A percentile compares a stretch with the other conserved stretches of the same genome.
These are phyloP conservation scores for Termitomyces sp. DNA, from an alignment of 768 basidiomycete species.

Conservation along the genomic window DNA sequence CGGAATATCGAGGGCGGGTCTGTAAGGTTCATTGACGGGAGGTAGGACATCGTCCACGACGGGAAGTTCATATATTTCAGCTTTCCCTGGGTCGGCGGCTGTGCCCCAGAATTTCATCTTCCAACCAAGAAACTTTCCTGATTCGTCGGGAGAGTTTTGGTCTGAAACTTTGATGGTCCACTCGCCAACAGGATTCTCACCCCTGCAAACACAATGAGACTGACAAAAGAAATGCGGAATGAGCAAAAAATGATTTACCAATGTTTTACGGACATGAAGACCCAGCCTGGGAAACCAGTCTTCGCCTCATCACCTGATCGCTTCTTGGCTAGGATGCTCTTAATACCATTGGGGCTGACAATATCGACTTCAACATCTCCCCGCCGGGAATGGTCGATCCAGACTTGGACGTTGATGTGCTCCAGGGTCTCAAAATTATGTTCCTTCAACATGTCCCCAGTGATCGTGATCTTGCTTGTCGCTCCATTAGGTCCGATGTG, in stretches of 20 bases:
- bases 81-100: constrained; percentile 62
- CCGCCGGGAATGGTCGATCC: constrained; percentile 79
- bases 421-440: constrained; percentile 87
- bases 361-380: constrained; percentile 95
- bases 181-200: constrained; percentile 84
- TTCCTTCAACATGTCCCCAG: constrained; percentile 54
- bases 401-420: constrained; percentile 88
- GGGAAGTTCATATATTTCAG: constrained; percentile 56
- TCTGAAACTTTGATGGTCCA: constrained; percentile 92
- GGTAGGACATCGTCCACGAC: constrained; percentile 44
- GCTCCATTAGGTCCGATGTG: constrained; percentile 63
- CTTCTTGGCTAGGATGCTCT: constrained; percentile 73
- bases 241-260: constrained; percentile 54
- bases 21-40: constrained; percentile 31
- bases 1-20: constrained; percentile 27
- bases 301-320: constrained; percentile 59
- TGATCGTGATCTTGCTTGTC: constrained; percentile 61
- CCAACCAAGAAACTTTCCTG: constrained; percentile 83
- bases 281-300: constrained; percentile 86
- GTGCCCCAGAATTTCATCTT: constrained; percentile 91
- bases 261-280: constrained; percentile 96
- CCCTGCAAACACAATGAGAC: constrained; percentile 51
- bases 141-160: constrained; percentile 45
- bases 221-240: constrained; percentile 6
- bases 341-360: constrained; percentile 78